Percentiles rank a stretch among this genome's conserved stretches.
phyloP scores from a whole-genome alignment of 1,139 yeast species.

The Protomyces gravidus region DNA sequence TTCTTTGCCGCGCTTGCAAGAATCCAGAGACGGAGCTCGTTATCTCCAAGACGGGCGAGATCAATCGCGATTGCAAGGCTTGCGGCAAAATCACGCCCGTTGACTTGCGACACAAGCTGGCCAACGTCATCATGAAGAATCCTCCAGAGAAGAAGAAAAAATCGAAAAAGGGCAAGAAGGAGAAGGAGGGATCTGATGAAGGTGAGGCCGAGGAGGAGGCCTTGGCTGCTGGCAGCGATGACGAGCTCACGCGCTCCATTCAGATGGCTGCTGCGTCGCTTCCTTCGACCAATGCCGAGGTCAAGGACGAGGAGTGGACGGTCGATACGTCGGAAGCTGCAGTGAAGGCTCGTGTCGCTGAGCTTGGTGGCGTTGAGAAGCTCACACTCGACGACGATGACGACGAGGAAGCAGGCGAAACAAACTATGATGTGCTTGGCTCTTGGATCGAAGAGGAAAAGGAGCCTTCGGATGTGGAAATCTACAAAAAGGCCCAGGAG shows the following conservation, averaged over 20 bases:
- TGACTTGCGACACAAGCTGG: conserved; percentile 82
- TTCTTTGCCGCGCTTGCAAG: conserved; percentile 88
- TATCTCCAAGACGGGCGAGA: conserved; percentile 60
- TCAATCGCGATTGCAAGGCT: conserved; percentile 94
- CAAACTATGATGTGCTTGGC: conserved; percentile 69
- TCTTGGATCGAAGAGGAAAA: conserved; percentile 73
- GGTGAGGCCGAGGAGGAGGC: conserved; percentile 41
- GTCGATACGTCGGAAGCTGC: conserved; percentile 98
- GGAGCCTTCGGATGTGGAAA: conserved; percentile 79
- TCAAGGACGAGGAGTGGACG: conserved; percentile 92
- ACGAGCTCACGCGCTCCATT: conserved; percentile 70
- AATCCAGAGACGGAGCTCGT: conserved; percentile 96
- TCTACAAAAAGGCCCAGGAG: conserved; percentile 82
- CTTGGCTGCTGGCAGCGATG: conserved; percentile 48
- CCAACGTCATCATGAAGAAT: conserved; percentile 82
- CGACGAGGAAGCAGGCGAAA: conserved; percentile 44
- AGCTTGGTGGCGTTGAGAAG: conserved; percentile 54
- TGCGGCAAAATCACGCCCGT: conserved; percentile 87
- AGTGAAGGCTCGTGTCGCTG: conserved; percentile 84
- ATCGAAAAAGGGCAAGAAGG: conserved; percentile 47
- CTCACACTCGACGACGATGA: conserved; percentile 44
- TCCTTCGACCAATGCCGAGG: conserved; percentile 51
- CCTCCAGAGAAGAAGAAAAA: conserved; percentile 63
- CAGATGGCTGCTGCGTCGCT: conserved; percentile 79
- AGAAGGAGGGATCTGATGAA: conserved; percentile 38